phyloP scores from a whole-genome alignment of 2,329 filamentous ascomycete genomes.

The Dactylellina haptotyla region DNA sequence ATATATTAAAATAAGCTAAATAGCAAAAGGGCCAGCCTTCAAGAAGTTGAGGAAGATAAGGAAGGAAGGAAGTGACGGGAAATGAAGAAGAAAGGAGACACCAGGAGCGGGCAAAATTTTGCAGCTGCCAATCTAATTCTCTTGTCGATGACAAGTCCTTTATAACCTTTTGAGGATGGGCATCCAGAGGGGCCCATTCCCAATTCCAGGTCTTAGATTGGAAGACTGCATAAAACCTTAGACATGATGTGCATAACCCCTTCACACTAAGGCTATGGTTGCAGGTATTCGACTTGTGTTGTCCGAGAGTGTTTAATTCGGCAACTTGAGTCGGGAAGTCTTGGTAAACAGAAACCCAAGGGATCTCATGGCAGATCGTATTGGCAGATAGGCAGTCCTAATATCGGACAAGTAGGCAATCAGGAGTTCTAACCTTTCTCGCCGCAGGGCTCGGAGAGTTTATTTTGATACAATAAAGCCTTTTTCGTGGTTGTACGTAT shows the following conservation, averaged over 20 bases:
- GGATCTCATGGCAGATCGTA: conserved; percentile 20
- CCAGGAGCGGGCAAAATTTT: conserved; percentile 21
- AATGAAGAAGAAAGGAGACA: conserved; percentile 41
- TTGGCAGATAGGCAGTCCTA: conserved; percentile 23
- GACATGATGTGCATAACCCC: conserved; percentile 30
- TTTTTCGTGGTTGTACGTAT: conserved; percentile 17
- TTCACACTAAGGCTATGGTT: conserved; percentile 15
- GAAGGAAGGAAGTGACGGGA: conserved; percentile 6
- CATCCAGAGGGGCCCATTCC: conserved; percentile 1
- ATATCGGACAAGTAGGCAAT: conserved; percentile 16
- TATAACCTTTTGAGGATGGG: conserved; percentile 31
- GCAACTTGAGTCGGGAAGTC: conserved; percentile 16
- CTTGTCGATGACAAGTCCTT: conserved; percentile 20
- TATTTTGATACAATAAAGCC: conserved; percentile 23
- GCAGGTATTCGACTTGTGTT: conserved; percentile 18
- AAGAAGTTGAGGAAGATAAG: too few relatives aligned
- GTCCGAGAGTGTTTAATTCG: conserved; percentile 5
- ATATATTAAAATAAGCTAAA: conserved; percentile 17
- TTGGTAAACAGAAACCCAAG: background rate
- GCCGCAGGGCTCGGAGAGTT: conserved; percentile 46
- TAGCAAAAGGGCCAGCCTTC: conserved; percentile 50
- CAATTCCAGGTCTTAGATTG: conserved; percentile 5
- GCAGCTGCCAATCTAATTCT: conserved; percentile 15
- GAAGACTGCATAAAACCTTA: conserved; percentile 7
- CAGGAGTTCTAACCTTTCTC: conserved; percentile 37